Base-by-base conservation (phyloP, 2,329 filamentous ascomycete genomes). In the Achaetomium macrosporum region DNA sequence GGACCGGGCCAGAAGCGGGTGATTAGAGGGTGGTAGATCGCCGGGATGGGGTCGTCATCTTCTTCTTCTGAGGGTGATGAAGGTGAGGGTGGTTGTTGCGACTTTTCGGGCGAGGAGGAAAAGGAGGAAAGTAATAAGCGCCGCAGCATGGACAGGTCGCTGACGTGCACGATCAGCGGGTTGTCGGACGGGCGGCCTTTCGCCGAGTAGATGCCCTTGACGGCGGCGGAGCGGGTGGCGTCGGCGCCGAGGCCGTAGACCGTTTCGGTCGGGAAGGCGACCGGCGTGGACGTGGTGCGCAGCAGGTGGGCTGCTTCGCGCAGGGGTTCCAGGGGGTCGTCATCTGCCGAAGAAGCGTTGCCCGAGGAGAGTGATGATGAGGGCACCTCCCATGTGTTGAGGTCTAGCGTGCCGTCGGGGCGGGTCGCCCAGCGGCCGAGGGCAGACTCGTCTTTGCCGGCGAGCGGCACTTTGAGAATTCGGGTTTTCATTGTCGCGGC, bases 211-310 rank as follows among this genome's bases (percentile, higher is more conserved):
- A 99, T 99, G n/a, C 90, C 91, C 64, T 79, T 83, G 7, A 97
- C 92, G 2, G 92, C 87, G 20, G 74, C 76, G 63, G 85, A 90
- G 62, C 90, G 82, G 25, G 91, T 97, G 11, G 93, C 93, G 72
- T 97, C 93, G 13, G 93, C 93, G n/a, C 90, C 93, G 8, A 99
- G 78, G 0, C 93, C 93, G 67, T 99, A 99, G 0, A 99, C 93
- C 0, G 93, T 99, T 72, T 99, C 93, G 0, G 93, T 99, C 0
- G 93, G 93, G 66, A 99, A 99, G 1, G 89, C 93, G 44, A 99
- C 90, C 5, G 93, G 93, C 3, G 79, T 78, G 65, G 88, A 78
- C 47, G 78, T 83, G 16, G 76, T 75, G 47, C 75, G 79, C 35
- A 96, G 74, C 58, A 84, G 77, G 12, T 76, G 66, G 2, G 88